phyloP scores from a whole-genome alignment of 2,329 filamentous ascomycete species.

The Penicillium freii region DNA sequence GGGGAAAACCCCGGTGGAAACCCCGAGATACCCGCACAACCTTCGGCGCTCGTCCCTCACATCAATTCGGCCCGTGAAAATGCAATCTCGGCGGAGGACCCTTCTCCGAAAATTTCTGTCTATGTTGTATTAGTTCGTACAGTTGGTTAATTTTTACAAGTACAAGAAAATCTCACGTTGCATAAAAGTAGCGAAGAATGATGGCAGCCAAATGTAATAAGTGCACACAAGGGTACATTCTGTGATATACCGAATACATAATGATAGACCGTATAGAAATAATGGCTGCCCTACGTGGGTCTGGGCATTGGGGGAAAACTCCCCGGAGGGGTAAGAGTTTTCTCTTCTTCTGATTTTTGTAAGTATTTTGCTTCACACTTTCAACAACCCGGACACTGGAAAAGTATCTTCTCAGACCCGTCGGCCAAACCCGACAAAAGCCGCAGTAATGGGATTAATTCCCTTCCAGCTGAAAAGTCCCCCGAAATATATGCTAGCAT shows the following conservation, averaged over 20 bases:
- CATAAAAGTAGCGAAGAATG: neutral
- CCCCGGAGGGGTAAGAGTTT: neutral
- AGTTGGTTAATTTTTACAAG: neutral
- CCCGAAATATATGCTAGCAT: conserved; percentile 9
- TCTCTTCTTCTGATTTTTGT: neutral
- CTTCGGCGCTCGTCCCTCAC: neutral
- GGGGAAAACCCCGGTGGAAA: neutral
- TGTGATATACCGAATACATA: neutral
- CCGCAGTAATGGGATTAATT: conserved; percentile 1
- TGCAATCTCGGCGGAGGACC: neutral
- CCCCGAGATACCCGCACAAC: neutral
- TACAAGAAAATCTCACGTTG: neutral
- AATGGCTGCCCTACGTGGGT: conserved; percentile 1
- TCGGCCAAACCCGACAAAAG: neutral
- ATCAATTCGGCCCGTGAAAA: neutral
- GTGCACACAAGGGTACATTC: neutral
- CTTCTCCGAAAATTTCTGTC: neutral
- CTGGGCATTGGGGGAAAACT: neutral
- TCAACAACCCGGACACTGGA: no score
- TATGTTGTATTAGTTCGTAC: no score
- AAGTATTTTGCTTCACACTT: neutral
- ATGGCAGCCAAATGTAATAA: neutral
- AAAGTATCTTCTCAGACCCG: neutral
- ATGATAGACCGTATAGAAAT: no score
- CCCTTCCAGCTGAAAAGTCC: neutral